Base-by-base conservation (phyloP, 192 early-diverging fungal genomes). In the Coemansia sp. region DNA sequence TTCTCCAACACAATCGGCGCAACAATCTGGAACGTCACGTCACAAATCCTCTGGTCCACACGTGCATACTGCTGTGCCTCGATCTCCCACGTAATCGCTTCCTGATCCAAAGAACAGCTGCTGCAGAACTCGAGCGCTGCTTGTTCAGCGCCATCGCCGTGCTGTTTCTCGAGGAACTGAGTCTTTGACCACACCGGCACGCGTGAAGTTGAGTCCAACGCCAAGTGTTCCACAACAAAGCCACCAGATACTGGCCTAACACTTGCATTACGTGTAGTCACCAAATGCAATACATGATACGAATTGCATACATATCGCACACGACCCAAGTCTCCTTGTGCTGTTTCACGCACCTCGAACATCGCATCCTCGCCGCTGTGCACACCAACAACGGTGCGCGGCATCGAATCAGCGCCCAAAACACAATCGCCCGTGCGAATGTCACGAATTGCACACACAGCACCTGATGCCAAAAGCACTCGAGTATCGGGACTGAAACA, bases 401-500 rank as follows among this genome's bases (percentile, higher is more conserved):
- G 55, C 24, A 8, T 17, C 57, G 67, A 69, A 32, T 79, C 70
- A 5, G 50, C 29, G 37, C 76, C 76, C 25, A 79, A 55, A 22
- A 79, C 67, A 5, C 23, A 43, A 27, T 79, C 67, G 41, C 67
- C 70, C 1, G 38, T 5, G 24, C 41, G 19, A n/a, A 79, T 69
- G 22, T 62, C 58, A 45, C 47, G 55, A 5, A 70, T 66, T 0
- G 57, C 54, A 5, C 66, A 60, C 11, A 38, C 12, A 4, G 64
- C 50, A 8, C 78, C 72, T 50, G 69, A 67, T 12, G 67, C 86
- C 85, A 89, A 85, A 48, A 87, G 64, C 49, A 88, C 88, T 60
- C 85, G 86, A 21, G 87, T 79, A 15, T 65, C 64, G 6, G 72
- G 72, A 12, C 59, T 58, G 41, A 74, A 53, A 39, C 72, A 74